Conservation (phyloP, 2,329 filamentous ascomycete genomes). For the Colletotrichum orchidophilum region DNA sequence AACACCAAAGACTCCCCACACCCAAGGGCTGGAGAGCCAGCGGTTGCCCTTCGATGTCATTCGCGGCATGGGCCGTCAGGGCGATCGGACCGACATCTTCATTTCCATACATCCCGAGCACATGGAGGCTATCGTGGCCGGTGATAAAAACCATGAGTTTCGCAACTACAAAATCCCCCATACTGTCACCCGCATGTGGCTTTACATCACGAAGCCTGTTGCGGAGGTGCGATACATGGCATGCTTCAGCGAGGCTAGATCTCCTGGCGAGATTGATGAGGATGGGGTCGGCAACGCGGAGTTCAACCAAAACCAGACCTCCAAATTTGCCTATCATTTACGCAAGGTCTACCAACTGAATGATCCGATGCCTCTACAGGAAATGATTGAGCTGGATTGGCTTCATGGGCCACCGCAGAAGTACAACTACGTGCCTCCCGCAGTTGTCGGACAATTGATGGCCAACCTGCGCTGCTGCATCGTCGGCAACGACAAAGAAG, state of each 20-base stretch:
- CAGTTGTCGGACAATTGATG: conserved; percentile 65
- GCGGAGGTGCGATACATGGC: conserved; percentile 69
- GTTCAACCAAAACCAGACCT: conserved; percentile 55
- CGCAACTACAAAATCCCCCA: conserved; percentile 64
- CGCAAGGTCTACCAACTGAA: conserved; percentile 70
- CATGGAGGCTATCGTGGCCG: conserved; percentile 58
- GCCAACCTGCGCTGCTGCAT: conserved; percentile 65
- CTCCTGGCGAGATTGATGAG: conserved; percentile 57
- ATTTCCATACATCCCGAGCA: conserved; percentile 58
- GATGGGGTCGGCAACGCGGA: conserved; percentile 60
- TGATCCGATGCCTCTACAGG: conserved; percentile 61
- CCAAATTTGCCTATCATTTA: conserved; percentile 62
- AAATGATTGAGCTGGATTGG: conserved; percentile 66
- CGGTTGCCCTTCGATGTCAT: conserved; percentile 61
- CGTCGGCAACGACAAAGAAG: conserved; percentile 45
- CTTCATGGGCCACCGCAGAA: conserved; percentile 58
- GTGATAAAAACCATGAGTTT: conserved; percentile 64
- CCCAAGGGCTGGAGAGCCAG: conserved; percentile 56
- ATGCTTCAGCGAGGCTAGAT: conserved; percentile 56
- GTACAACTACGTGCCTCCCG: conserved; percentile 65
- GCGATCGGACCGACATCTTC: conserved; percentile 62
- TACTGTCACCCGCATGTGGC: conserved; percentile 68
- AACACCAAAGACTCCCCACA: conserved; percentile 41
- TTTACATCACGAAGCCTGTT: conserved; percentile 60
- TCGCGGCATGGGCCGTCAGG: conserved; percentile 57